Evolutionary conservation across 2,329 filamentous ascomycete species (phyloP).

Genomic region (Hawksworthiomyces lignivorus): DNA sequence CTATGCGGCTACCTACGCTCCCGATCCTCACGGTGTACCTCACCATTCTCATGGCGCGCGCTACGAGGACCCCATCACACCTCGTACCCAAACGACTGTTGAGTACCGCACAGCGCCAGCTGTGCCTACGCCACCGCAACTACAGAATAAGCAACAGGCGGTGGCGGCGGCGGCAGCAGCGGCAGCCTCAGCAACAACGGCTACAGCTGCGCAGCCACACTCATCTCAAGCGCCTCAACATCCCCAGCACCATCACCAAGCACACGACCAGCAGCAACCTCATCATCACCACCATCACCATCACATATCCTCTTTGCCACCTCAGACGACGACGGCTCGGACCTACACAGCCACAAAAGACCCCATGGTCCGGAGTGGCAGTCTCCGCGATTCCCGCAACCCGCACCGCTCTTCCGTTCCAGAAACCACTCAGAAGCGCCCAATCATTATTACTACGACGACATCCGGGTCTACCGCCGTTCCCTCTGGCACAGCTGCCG

Average conservation of each 20-base stretch:
- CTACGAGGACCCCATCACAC: conserved; percentile 13
- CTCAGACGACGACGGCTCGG: conserved; percentile 26
- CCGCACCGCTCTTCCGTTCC: conserved; percentile 43
- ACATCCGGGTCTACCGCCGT: conserved; percentile 25
- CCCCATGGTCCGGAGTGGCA: conserved; percentile 37
- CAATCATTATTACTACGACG: conserved; percentile 51
- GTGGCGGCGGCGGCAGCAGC: neutral
- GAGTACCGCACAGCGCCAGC: conserved; percentile 12
- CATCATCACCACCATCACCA: neutral
- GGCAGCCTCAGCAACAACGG: neutral
- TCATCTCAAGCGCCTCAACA: neutral
- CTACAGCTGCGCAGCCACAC: neutral
- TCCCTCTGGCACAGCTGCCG: neutral
- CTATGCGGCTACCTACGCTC: conserved; percentile 32
- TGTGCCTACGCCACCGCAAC: conserved; percentile 15
- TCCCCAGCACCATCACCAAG: conserved; percentile 1
- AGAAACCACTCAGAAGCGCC: conserved; percentile 41
- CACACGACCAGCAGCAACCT: neutral
- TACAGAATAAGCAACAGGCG: conserved; percentile 8
- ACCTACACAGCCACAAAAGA: conserved; percentile 52
- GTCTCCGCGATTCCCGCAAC: conserved; percentile 40
- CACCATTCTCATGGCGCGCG: neutral
- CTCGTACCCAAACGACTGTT: conserved; percentile 6
- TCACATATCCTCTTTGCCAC: conserved; percentile 22
- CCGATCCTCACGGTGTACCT: conserved; percentile 41